Base-by-base conservation (phyloP, 2,329 filamentous ascomycete species). In the Paecilomyces fulvus region DNA sequence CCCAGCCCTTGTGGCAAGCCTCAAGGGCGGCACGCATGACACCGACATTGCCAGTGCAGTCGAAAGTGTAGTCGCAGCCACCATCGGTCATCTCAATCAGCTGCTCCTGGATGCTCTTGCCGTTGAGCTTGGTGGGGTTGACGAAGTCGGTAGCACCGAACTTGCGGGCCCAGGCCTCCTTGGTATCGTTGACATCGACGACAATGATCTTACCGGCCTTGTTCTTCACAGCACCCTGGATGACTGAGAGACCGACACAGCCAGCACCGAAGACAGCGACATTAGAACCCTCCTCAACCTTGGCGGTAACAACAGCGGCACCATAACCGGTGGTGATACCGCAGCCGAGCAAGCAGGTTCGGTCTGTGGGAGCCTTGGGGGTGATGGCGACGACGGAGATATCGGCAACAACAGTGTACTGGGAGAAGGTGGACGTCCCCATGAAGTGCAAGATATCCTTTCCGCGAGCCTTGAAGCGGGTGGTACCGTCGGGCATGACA, bases 1-100 rank as follows among this genome's bases (percentile, higher is more conserved):
- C 94, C 94, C 94, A 99, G 52, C 94, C 94, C 84, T 99, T 99
- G 82, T 99, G 94, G 80, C 92, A 97, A 52, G 94, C 92, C 80
- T 99, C 92, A 59, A 99, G 85, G 46, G 94, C 94, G 54, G 90
- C 88, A 61, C 94, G 84, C 94, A 96, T 99, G 56, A 99, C 94
- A 65, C 86, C 84, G 54, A 97, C 92, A 70, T 97, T 97, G 58
- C 94, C 94, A 6, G 94, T 99, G 82, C 94, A 97, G 80, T 99
- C 94, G 72, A 99, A 99, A 52, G 94, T 99, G 80, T 96, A 97
- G 79, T 99, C 94, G 73, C 91, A 95, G 53, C 94, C 94, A 63
- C 94, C 94, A 68, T 97, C 94, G 1, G 94, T 99, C 88, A 97
- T 91, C 77, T 97, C 92, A 64, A 97, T 85, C 62, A 99, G 83